Conservation (phyloP, 768 basidiomycete species). For the Suillus placidus region DNA sequence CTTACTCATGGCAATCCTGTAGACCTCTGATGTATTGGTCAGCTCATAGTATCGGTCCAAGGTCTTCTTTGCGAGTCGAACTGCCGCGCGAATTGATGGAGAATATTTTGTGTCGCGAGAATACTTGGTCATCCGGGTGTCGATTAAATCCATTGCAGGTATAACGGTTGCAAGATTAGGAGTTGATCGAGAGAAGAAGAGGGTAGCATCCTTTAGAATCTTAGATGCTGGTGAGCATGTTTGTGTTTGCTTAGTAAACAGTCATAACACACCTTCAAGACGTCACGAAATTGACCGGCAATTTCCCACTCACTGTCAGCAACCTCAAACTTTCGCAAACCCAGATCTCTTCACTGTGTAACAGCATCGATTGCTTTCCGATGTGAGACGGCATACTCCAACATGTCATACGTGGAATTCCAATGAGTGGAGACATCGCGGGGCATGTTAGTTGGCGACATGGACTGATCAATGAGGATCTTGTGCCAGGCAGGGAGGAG, state of each 20-base stretch:
- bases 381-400: no score
- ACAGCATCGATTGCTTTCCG: no score
- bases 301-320: no score
- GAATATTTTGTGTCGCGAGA: constrained; percentile 25
- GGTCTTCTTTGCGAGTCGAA: constrained; percentile 23
- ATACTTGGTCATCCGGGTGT: constrained; percentile 13
- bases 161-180: constrained; percentile 22
- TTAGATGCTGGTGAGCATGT: constrained; percentile 16
- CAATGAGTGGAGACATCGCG: no score
- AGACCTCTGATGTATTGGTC: constrained; percentile 26
- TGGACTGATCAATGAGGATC: no score
- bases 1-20: constrained; percentile 32
- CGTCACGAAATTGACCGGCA: no score
- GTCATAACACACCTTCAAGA: constrained; percentile 18
- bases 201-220: constrained; percentile 12
- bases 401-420: no score
- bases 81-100: constrained; percentile 6
- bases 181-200: constrained; percentile 25
- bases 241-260: not conserved
- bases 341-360: no score
- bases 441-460: no score
- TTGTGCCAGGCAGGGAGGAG: no score
- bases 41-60: constrained; percentile 28
- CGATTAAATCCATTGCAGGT: constrained; percentile 32
- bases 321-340: no score